phyloP scores from a whole-genome alignment of 176 grass and related monocot genomes.

The Bromus sterilis region DNA sequence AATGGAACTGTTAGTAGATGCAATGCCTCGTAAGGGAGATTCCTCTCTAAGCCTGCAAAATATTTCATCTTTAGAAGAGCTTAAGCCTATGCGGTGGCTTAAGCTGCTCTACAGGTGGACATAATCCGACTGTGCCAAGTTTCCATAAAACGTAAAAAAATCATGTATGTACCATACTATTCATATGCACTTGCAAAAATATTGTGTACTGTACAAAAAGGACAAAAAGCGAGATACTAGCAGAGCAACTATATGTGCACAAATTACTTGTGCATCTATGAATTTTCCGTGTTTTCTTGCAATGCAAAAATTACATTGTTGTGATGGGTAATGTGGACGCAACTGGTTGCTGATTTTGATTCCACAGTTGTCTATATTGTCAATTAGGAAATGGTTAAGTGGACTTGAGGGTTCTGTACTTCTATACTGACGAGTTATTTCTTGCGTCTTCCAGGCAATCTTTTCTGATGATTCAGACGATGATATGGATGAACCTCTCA shows the following conservation, averaged over 20 bases:
- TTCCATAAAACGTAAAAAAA: no score
- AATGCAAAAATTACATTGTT: neutral
- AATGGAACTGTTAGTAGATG: neutral
- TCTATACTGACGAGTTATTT: constrained; percentile 6
- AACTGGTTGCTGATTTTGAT: neutral
- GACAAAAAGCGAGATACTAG: neutral
- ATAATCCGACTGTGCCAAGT: neutral
- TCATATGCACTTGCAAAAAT: neutral
- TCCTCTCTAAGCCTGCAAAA: neutral
- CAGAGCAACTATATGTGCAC: neutral
- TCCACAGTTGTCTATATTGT: neutral
- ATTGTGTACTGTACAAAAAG: neutral
- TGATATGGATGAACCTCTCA: constrained; percentile 38
- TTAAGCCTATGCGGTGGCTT: neutral
- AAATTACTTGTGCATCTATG: neutral
- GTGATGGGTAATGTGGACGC: neutral
- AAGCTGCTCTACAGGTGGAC: neutral
- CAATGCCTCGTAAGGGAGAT: neutral
- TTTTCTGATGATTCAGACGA: constrained; percentile 97
- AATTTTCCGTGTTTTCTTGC: neutral
- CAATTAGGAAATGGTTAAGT: constrained; percentile 3
- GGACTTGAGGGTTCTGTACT: neutral
- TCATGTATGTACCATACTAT: no score
- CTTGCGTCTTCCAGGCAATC: constrained; percentile 57
- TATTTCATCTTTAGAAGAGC: neutral